Percentiles rank a stretch among this genome's conserved stretches.
Evolutionary conservation across 306 rosid genomes (phyloP).

Genomic region (Ormosia semicastrata): DNA sequence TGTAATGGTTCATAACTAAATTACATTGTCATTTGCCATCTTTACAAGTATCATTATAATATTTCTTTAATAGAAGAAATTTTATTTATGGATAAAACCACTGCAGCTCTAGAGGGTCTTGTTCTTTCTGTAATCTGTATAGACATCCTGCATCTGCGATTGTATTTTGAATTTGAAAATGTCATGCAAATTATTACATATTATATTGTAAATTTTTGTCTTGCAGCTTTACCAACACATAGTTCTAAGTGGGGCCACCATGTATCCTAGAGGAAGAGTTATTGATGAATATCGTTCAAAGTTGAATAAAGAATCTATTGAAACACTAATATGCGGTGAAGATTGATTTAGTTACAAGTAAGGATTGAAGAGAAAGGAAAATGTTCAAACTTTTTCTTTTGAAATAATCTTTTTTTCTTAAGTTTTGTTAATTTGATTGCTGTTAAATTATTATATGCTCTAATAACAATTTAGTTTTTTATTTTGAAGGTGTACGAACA

Average conservation of each 20-base stretch:
- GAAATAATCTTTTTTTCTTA: too few species aligned
- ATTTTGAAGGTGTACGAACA: too few species aligned
- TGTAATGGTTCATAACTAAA: slow-evolving; percentile 5
- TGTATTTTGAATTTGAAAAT: slow-evolving; percentile 29
- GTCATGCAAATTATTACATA: slow-evolving; percentile 16
- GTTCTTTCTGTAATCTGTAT: not conserved
- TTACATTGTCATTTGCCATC: slow-evolving; percentile 4
- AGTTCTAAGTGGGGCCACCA: slow-evolving; percentile 98
- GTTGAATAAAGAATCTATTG: too few species aligned
- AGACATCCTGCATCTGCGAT: not conserved
- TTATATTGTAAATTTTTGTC: slow-evolving; percentile 24
- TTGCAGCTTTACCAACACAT: slow-evolving; percentile 98
- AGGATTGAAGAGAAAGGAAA: too few species aligned
- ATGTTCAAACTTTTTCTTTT: too few species aligned
- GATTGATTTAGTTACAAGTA: too few species aligned
- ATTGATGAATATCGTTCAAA: too few species aligned
- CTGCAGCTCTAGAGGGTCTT: slow-evolving; percentile 9
- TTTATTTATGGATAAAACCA: slow-evolving; percentile 15
- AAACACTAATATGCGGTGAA: too few species aligned
- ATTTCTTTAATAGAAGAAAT: slow-evolving; percentile 26
- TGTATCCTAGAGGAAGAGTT: slow-evolving; percentile 99
- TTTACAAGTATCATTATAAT: slow-evolving; percentile 9
- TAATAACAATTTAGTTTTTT: too few species aligned
- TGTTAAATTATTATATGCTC: too few species aligned
- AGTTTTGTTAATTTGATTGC: too few species aligned